Base-by-base conservation (phyloP, 2,329 filamentous ascomycete species). In the Aspergillus aculeatus region DNA sequence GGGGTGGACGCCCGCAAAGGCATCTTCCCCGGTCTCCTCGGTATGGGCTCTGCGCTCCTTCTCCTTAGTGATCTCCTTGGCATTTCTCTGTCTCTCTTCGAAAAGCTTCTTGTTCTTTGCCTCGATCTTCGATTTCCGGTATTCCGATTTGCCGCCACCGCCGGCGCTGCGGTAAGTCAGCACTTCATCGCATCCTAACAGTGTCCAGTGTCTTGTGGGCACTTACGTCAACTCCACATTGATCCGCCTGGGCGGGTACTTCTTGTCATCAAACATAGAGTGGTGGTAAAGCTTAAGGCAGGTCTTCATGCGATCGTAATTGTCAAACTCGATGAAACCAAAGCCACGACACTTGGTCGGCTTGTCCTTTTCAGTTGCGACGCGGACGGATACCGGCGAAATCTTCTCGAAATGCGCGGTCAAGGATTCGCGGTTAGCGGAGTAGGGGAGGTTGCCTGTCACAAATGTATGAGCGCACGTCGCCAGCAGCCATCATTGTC, bases 231-330 rank as follows among this genome's bases (percentile, higher is more conserved):
- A 78, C 78, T 97, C 94, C 26, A 97, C 90, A 73, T 96, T 97
- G 70, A 98, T 96, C 77, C 88, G 90, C 68, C 94, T 83, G 54
- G 87, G 79, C 1, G 77, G 75, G 32, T 75, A 80, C 69, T 79
- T 80, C 41, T 80, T 80, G 56, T 84, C 82, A 60, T 86, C 80
- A 73, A 97, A 96, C 64, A 83, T 83, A 61, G 86, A 89, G 78
- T 97, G 93, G 78, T 98, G 93, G 78, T 94, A 94, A 64, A 92
- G 86, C 76, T 93, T 91, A 62, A 98, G 82, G 72, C 92, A 96
- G 32, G 91, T 95, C 82, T 96, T 90, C 92, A 96, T 96, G 72
- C 89, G 86, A 77, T 93, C 90, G 78, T 88, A 96, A 66, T 87
- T 84, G 64, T 87, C 87, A 73, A 97, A 98, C 76, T 98, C 94